Evolutionary conservation across 257 asterid species (phyloP).

Genomic region (Datura wrightii): DNA sequence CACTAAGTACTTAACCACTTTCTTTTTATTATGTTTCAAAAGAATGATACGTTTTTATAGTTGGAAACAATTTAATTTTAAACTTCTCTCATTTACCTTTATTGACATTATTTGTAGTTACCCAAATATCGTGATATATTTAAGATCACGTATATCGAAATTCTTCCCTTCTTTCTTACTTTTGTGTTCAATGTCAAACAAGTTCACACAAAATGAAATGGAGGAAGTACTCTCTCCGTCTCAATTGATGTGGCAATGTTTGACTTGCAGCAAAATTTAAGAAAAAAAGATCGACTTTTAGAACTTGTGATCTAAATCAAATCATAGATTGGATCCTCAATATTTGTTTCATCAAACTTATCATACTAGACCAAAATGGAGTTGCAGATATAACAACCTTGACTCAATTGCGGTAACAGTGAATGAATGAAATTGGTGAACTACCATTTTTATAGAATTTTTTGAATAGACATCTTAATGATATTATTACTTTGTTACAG

Average conservation of each 20-base stretch:
- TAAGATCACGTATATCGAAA: neutral
- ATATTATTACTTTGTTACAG: no score
- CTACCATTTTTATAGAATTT: no score
- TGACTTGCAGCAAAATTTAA: no score
- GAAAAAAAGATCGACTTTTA: no score
- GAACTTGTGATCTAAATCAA: no score
- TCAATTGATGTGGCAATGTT: no score
- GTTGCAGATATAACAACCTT: conserved; percentile 26
- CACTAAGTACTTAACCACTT: no score
- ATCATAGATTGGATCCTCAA: conserved; percentile 22
- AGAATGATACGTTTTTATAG: neutral
- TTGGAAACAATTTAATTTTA: neutral
- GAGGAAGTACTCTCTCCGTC: neutral
- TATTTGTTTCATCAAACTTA: conserved; percentile 23
- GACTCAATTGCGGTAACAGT: conserved; percentile 10
- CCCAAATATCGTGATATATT: no score
- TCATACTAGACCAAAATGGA: conserved; percentile 31
- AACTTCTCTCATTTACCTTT: neutral
- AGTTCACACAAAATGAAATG: neutral
- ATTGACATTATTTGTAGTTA: neutral
- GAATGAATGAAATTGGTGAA: no score
- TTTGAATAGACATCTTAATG: no score
- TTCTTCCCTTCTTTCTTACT: no score
- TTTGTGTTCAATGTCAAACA: neutral
- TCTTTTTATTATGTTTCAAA: neutral